Evolutionary conservation across 345 rosid species (phyloP).

Genomic region (Hibiscus trionum): DNA sequence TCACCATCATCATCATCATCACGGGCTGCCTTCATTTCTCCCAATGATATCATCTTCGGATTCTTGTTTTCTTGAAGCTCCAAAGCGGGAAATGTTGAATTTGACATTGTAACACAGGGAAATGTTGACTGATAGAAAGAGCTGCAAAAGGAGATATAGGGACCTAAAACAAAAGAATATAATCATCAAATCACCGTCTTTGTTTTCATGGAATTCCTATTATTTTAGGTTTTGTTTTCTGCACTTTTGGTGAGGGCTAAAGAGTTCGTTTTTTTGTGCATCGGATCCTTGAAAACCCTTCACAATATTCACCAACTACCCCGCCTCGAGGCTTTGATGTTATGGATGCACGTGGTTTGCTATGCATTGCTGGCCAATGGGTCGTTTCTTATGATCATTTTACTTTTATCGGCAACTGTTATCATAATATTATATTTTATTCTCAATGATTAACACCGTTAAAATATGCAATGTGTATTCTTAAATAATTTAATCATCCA

Average conservation of each 20-base stretch:
- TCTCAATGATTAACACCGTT: too few relatives aligned
- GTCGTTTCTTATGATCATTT: neutral
- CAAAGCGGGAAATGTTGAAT: slow-evolving; percentile 2
- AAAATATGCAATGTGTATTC: too few relatives aligned
- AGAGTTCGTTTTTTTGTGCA: slow-evolving; percentile 15
- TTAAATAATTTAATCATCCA: too few relatives aligned
- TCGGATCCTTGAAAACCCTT: slow-evolving; percentile 35
- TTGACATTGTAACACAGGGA: neutral
- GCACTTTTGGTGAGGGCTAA: slow-evolving; percentile 5
- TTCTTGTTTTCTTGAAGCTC: neutral
- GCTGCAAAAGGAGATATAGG: neutral
- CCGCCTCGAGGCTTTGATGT: slow-evolving; percentile 35
- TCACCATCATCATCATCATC: slow-evolving; percentile 21
- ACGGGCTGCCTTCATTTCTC: neutral
- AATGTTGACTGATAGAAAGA: neutral
- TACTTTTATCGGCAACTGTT: too few relatives aligned
- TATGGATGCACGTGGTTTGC: slow-evolving; percentile 54
- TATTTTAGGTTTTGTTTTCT: neutral
- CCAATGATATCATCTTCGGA: too few relatives aligned
- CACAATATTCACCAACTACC: slow-evolving; percentile 9
- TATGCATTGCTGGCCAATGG: slow-evolving; percentile 18
- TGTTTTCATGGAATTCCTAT: neutral
- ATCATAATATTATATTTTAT: too few relatives aligned
- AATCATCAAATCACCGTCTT: neutral
- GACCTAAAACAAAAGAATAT: neutral